Evolutionary conservation across 2,329 filamentous ascomycete species (phyloP), one percentile per base, ranked within the genome.

Genomic region (Trichoderma atrobrunneum): DNA sequence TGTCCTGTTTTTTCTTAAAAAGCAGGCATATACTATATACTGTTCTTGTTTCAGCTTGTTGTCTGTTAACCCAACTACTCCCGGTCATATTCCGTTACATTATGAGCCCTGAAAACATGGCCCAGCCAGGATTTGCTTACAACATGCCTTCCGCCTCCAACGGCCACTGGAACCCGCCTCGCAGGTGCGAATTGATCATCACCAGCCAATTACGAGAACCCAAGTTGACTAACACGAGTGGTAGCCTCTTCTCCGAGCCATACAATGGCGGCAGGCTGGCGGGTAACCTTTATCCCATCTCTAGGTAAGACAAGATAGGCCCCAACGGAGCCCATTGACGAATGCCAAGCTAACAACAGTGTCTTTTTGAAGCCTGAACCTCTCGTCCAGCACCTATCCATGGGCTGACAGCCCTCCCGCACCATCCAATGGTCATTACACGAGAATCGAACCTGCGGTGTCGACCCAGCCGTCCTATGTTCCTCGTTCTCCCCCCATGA

Each of bases 121-220:
- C 83, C 59, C 84, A 85, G 75, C 81, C 83, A 77, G 83, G 86
- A 69, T 82, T 84, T 81, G 80, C 82, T 74, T 87, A 86, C 80
- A 84, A 82, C 78, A 81, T 79, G 74, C 78, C 85, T 75, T 80
- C 81, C 77, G 82, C 83, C 79, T 80, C 84, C 73, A 83, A 82
- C 79, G 82, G 85, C 76, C 82, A 85, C 72, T 88, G 86, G 86
- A 83, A 84, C 75, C 78, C 84, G 74, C 81, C 84, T 75, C 85
- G 84, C 81, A 88, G 86, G 87, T 88, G 84, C 84, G 85, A 80
- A 78, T 72, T 76, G 62, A 72, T 73, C 57, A 73, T 18, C 64
- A 59, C 32, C 54, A 69, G 48, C 63, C 48, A 54, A 32, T 11
- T 26, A 61, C 28, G 64, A 70, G 18, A 34, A 64, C 3, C 66